Evolutionary conservation across 768 basidiomycete genomes (phyloP), one percentile per base, ranked within the genome.

Genomic region (Lyophyllum decastes): DNA sequence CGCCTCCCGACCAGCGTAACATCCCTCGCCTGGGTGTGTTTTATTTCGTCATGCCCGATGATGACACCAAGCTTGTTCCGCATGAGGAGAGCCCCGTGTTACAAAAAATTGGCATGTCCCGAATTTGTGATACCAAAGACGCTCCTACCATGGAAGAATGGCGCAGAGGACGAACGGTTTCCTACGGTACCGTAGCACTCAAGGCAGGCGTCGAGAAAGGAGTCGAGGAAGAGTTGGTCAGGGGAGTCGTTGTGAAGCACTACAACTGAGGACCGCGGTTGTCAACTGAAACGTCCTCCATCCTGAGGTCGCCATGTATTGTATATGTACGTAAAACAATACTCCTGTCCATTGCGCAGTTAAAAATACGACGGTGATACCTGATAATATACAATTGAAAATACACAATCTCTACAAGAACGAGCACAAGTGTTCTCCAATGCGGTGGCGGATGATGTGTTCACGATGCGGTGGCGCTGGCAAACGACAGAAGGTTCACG

Each of bases 41-140:
- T 65, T 86, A 87, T 68, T 87, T 88, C 61, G 69, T 68, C 30
- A 72, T 78, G 75, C 69, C 79, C 0, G 79, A 86, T 59, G 84
- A 86, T 64, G 64, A 76, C 26, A 76, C 78, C 44, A 73, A 69
- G 50, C 71, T 87, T 25, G 67, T 69, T 2, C 84, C 85, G 0
- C 63, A 80, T 4, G 49, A 67, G 0, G 72, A 79, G 26, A 84
- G 82, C 60, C 79, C 81, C 0, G 76, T 86, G 0, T 66, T 86
- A 26, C 75, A 82, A 56, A 67, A 73, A 10, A 69, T 66, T 0
- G 82, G 83, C 2, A 71, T 84, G 25, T 61, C 66, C 16, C 66
- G 69, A 2, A 66, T 74, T 1, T 76, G 72, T 30, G 70, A 73
- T 2, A 76, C 79, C 8, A 66, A 60, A 4, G 66, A 77, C 12